Evolutionary conservation across 2,329 filamentous ascomycete species (phyloP).

Genomic region (Zasmidium cellare): DNA sequence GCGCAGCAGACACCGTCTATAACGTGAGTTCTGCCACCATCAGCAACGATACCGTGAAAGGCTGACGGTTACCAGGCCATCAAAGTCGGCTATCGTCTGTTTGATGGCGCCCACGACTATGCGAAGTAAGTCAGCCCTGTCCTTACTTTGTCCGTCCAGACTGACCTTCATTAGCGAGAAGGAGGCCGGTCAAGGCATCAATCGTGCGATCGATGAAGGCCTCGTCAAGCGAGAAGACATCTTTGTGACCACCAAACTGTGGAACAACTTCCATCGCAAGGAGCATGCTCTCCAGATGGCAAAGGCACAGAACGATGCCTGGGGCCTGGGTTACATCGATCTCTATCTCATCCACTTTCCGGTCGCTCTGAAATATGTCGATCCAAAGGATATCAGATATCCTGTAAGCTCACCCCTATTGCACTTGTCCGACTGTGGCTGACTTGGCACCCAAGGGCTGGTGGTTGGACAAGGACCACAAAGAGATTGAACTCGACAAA

Average conservation of each 20-base stretch:
- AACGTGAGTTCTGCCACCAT: slow-evolving; percentile 40
- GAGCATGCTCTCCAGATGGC: slow-evolving; percentile 71
- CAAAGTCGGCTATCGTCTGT: slow-evolving; percentile 56
- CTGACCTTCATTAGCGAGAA: slow-evolving; percentile 60
- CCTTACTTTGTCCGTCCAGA: too few relatives aligned
- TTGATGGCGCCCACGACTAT: slow-evolving; percentile 65
- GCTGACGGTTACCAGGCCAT: slow-evolving; percentile 40
- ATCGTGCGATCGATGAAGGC: slow-evolving; percentile 73
- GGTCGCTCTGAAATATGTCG: slow-evolving; percentile 19
- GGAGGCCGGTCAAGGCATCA: slow-evolving; percentile 56
- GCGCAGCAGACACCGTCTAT: slow-evolving; percentile 71
- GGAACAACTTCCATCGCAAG: slow-evolving; percentile 78
- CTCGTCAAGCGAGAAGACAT: slow-evolving; percentile 79
- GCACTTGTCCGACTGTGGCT: too few relatives aligned
- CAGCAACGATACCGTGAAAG: not conserved
- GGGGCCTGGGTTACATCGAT: slow-evolving; percentile 81
- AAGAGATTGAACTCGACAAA: slow-evolving; percentile 6
- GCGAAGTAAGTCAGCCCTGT: slow-evolving; percentile 31
- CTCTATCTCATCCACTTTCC: slow-evolving; percentile 56
- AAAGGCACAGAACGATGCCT: slow-evolving; percentile 72
- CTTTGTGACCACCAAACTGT: slow-evolving; percentile 86
- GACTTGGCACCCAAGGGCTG: not conserved
- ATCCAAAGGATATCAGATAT: slow-evolving; percentile 14
- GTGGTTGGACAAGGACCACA: slow-evolving; percentile 8
- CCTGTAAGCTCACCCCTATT: not conserved